Conservation (phyloP, 352 stramenopile genomes). For the Phytopythium helicoides region DNA sequence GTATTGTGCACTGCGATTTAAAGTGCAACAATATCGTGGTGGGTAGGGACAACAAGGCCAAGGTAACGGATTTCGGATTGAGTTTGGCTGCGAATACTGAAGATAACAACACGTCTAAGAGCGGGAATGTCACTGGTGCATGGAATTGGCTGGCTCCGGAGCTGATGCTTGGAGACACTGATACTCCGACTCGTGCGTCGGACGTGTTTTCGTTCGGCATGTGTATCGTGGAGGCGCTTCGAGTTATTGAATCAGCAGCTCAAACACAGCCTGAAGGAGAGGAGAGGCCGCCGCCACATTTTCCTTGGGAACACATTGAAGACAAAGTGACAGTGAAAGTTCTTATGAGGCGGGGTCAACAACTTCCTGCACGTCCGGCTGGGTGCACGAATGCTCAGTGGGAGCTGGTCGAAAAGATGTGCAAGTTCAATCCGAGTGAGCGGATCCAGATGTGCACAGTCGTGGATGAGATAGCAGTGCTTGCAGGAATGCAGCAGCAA, state of each 20-base stretch:
- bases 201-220: slow-evolving; percentile 11
- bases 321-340: not conserved
- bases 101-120: too few relatives aligned
- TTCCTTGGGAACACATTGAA: too few relatives aligned
- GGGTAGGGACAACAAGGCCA: not conserved
- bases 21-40: slow-evolving; percentile 8
- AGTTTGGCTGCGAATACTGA: not conserved
- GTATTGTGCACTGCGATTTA: not conserved
- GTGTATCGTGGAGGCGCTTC: slow-evolving; percentile 7
- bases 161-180: not conserved
- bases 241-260: too few relatives aligned
- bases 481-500: not conserved
- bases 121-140: not conserved
- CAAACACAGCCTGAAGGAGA: too few relatives aligned
- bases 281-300: not conserved
- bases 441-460: not conserved
- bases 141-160: not conserved
- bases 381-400: too few relatives aligned
- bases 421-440: slow-evolving; percentile 1
- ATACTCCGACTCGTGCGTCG: slow-evolving; percentile 4
- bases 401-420: not conserved
- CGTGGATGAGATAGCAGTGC: not conserved
- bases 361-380: not conserved
- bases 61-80: slow-evolving; percentile 6
- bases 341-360: not conserved